phyloP scores from a whole-genome alignment of 2,329 filamentous ascomycete genomes.

The Emmonsiellopsis sp. region DNA sequence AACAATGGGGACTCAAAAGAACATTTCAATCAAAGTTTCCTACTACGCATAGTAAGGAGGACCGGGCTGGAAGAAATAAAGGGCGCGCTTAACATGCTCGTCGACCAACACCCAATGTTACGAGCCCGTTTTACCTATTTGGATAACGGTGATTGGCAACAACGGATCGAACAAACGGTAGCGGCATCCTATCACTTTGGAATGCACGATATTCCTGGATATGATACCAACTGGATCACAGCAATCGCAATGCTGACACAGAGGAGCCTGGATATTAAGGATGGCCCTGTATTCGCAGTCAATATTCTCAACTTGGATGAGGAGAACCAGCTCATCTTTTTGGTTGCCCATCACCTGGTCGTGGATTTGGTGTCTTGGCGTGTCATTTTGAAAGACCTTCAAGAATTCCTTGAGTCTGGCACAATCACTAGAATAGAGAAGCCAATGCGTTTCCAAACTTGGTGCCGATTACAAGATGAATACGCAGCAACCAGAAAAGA shows the following conservation, averaged over 20 bases:
- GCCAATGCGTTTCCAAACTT: constrained; percentile 30
- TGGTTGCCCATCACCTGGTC: constrained; percentile 27
- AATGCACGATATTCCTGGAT: constrained; percentile 14
- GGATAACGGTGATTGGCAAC: constrained; percentile 18
- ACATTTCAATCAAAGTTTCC: constrained; percentile 19
- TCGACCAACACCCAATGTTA: constrained; percentile 17
- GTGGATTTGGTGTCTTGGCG: constrained; percentile 14
- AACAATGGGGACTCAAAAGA: constrained; percentile 5
- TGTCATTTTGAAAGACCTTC: constrained; percentile 12
- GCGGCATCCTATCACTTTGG: constrained; percentile 24
- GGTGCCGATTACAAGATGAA: constrained; percentile 26
- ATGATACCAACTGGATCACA: constrained; percentile 12
- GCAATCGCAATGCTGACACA: constrained; percentile 23
- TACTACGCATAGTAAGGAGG: constrained; percentile 8
- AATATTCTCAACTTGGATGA: constrained; percentile 26
- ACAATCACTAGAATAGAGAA: constrained; percentile 22
- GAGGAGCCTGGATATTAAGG: constrained; percentile 21
- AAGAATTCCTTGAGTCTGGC: constrained; percentile 19
- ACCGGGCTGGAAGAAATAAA: constrained; percentile 5
- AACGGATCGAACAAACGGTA: constrained; percentile 16
- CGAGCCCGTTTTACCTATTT: constrained; percentile 14
- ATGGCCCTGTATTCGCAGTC: constrained; percentile 15
- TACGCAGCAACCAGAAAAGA: constrained; percentile 10
- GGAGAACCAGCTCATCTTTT: constrained; percentile 17
- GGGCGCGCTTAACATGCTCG: constrained; percentile 9